Evolutionary conservation across 208 protist genomes (phyloP).

Genomic region (Crithidia sp.): DNA sequence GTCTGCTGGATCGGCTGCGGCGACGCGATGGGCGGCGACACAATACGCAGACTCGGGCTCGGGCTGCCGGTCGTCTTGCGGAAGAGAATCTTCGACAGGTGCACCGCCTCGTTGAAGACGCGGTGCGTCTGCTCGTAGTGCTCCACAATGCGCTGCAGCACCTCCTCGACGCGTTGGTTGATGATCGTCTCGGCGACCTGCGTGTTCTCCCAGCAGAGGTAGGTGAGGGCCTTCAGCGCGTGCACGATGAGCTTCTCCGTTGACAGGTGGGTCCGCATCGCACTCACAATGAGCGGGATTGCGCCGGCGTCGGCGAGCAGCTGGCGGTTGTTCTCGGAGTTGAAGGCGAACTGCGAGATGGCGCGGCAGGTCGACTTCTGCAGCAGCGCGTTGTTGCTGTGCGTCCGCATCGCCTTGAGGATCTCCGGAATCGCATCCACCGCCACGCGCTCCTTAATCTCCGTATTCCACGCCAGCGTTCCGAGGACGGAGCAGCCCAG

Average conservation of each 20-base stretch:
- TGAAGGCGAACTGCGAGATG: slow-evolving; percentile 93
- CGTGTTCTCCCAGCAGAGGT: slow-evolving; percentile 92
- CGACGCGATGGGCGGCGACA: slow-evolving; percentile 81
- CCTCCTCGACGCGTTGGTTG: slow-evolving; percentile 71
- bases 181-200: slow-evolving; percentile 90
- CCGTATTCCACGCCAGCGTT: slow-evolving; percentile 92
- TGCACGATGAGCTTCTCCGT: slow-evolving; percentile 93
- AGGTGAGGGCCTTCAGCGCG: slow-evolving; percentile 91
- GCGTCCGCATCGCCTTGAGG: slow-evolving; percentile 82
- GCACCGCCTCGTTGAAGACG: slow-evolving; percentile 86
- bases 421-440: slow-evolving; percentile 87
- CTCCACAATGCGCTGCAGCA: slow-evolving; percentile 75
- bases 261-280: slow-evolving; percentile 79
- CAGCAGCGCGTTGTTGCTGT: slow-evolving; percentile 79
- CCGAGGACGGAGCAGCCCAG: slow-evolving; percentile 91
- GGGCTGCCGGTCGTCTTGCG: slow-evolving; percentile 80
- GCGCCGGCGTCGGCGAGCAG: slow-evolving; percentile 83
- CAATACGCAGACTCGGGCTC: slow-evolving; percentile 55
- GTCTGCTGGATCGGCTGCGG: slow-evolving; percentile 80
- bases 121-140: slow-evolving; percentile 69
- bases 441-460: slow-evolving; percentile 89
- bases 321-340: slow-evolving; percentile 90
- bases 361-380: slow-evolving; percentile 93
- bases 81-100: slow-evolving; percentile 91
- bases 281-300: slow-evolving; percentile 87